phyloP scores from a whole-genome alignment of 2,329 filamentous ascomycete genomes.

The Bisporella sp. region DNA sequence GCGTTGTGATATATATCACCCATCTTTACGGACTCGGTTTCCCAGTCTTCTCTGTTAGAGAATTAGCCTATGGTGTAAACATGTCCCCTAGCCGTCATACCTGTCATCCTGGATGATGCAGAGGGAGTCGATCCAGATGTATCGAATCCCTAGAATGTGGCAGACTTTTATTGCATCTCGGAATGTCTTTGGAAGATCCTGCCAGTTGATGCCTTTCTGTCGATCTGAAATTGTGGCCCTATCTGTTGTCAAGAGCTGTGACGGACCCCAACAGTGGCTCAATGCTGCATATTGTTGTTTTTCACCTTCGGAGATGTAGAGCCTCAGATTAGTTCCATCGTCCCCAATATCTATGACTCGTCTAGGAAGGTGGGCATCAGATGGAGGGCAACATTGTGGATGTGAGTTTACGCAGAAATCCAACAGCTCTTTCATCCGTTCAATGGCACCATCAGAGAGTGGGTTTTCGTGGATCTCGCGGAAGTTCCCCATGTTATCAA shows the following conservation, averaged over 20 bases:
- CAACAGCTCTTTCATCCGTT: too few relatives aligned
- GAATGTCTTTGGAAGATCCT: constrained; percentile 17
- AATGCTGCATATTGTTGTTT: constrained; percentile 5
- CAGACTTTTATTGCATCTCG: constrained; percentile 24
- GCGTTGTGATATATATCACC: neutral
- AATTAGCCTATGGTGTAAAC: too few relatives aligned
- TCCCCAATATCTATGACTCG: too few relatives aligned
- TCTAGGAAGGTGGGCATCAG: too few relatives aligned
- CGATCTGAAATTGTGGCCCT: neutral
- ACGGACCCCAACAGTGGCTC: constrained; percentile 9
- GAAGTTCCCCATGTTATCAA: too few relatives aligned
- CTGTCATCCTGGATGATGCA: constrained; percentile 24
- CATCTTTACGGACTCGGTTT: neutral
- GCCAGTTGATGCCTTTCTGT: constrained; percentile 6
- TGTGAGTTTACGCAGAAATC: too few relatives aligned
- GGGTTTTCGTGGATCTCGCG: too few relatives aligned
- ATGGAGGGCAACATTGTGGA: too few relatives aligned
- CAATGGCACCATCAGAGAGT: too few relatives aligned
- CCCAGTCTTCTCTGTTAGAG: neutral
- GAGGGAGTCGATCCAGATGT: constrained; percentile 29
- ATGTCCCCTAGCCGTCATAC: too few relatives aligned
- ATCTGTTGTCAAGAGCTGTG: constrained; percentile 4
- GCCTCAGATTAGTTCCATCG: too few relatives aligned
- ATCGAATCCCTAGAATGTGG: constrained; percentile 17
- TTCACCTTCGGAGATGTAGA: too few relatives aligned